These are phyloP conservation scores for Cordyceps fumosorosea DNA, from an alignment of 2,329 filamentous ascomycete species.

Conservation along the genomic window DNA sequence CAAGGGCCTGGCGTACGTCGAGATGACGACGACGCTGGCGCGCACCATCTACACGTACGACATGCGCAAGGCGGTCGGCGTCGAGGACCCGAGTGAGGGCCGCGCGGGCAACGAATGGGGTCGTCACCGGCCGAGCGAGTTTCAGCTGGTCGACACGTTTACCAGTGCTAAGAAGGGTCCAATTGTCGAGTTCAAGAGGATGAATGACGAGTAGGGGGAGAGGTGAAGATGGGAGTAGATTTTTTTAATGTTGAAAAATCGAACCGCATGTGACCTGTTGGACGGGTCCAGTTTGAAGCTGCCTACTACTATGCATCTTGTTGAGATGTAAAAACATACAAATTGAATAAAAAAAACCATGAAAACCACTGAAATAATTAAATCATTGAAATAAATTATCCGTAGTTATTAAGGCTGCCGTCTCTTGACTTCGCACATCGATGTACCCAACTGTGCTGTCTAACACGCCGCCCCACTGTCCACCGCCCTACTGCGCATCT, in stretches of 20 bases:
- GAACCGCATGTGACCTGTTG: no score
- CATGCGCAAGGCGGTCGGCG: constrained; percentile 42
- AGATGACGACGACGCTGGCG: constrained; percentile 58
- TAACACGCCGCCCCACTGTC: no score
- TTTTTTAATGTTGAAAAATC: not conserved
- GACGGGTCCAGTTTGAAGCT: not conserved
- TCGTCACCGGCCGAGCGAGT: constrained; percentile 51
- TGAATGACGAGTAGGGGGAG: constrained; percentile 16
- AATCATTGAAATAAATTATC: not conserved
- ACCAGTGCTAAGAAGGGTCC: constrained; percentile 68
- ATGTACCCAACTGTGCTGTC: not conserved
- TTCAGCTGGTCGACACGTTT: constrained; percentile 66
- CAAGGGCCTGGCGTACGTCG: constrained; percentile 61
- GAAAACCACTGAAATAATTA: not conserved
- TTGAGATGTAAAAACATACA: not conserved
- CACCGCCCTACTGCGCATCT: not conserved
- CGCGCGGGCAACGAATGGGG: constrained; percentile 43
- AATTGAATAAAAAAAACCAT: not conserved
- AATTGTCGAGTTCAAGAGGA: constrained; percentile 53
- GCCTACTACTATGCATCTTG: not conserved
- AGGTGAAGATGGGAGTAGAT: not conserved
- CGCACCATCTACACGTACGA: constrained; percentile 57
- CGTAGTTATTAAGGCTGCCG: no score
- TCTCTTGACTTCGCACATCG: no score
- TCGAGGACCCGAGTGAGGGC: constrained; percentile 48